Evolutionary conservation across 2,329 filamentous ascomycete species (phyloP), one percentile per base, ranked within the genome.

Genomic region (Boeremia exigua): DNA sequence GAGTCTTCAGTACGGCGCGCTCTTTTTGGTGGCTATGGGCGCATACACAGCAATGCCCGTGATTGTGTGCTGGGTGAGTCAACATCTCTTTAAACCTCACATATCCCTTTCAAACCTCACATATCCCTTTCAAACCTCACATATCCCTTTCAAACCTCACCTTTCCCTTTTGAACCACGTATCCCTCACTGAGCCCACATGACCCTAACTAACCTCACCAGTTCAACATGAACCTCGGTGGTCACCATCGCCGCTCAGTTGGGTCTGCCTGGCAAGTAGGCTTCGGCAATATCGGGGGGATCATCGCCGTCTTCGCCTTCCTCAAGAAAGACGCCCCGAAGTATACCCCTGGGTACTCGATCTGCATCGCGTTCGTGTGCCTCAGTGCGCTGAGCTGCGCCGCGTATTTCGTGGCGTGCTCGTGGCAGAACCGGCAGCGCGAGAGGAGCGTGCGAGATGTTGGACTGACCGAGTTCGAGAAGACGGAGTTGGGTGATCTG

Each of bases 21-120:
- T 97, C 0, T 96, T 96, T 79, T 79, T 97, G 29, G 86, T 96
- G 45, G 88, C 90, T 2, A 87, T 87, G 78, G 91, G 91, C 45
- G 84, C 85, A 0, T 97, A 96, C 76, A 87, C 86, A 1, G 91
- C 92, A n/a, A 93, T 96, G 89, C 92, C 94, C 0, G 87, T 96
- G 28, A 86, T 92, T 38, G 77, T 80, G 5, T 83, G 81, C 60
- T 84, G 81, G 80, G 53, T 56, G 30, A 39, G 52, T 46, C 8
- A 19, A 30, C 4, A 9, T 11, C 14, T 29, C 15, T 8, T 27
- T 23, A 23, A 5, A 23, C 19, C 12, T 19, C 23, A 14, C 11
- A 11, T 10, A 4, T 27, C 19, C 4, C 17, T 12, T 25, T 38
- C 11, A n/a, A n/a, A n/a, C n/a, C n/a, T n/a, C n/a, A n/a, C n/a